Evolutionary conservation across 169 alveolate genomes (phyloP), one percentile per base, ranked within the genome.

Genomic region (Plasmodium gonderi): DNA sequence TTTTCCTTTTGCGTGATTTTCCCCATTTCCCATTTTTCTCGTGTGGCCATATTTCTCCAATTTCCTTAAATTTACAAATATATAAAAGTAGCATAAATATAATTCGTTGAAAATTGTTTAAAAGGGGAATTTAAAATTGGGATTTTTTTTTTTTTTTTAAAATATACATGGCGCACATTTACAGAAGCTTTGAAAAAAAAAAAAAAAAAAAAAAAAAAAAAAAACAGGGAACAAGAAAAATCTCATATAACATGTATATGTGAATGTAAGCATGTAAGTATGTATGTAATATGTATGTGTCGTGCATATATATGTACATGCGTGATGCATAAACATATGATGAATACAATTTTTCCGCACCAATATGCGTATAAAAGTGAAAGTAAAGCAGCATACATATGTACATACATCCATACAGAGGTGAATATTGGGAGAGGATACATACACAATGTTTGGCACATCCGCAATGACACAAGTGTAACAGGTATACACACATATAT

Each of bases 91-190:
- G 64, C 80, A 20, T 82, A 82, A 68, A 82, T 82, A 82, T 82
- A 82, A 82, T 36, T 82, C 45, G 72, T 69, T 68, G 23, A 82
- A 82, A 82, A 82, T 82, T 82, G 64, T 82, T 82, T 68, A 82
- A 82, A 82, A 82, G 42, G 69, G 54, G 42, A 69, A 69, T 82
- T 82, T 69, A 82, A 82, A 82, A 82, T 82, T 45, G 47, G 40
- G 45, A 51, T 33, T 20, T 82, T 82, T 68, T 82, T 82, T 82
- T 33, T 20, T 82, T 82, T 68, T 82, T 82, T 82, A 82, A 82
- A 68, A 82, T 82, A 82, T 82, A 82, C 92, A 82, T 49, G 81
- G 92, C 92, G 76, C 92, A 82, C 82, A 82, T 82, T 45, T 68
- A 69, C 82, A 49, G 47, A 69, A 69, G 74, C 92, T 69, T 82